Percentiles rank a stretch among this genome's conserved stretches.
Conservation (phyloP, 192 early-diverging fungal species). For the Entomortierella chlamydospora region DNA sequence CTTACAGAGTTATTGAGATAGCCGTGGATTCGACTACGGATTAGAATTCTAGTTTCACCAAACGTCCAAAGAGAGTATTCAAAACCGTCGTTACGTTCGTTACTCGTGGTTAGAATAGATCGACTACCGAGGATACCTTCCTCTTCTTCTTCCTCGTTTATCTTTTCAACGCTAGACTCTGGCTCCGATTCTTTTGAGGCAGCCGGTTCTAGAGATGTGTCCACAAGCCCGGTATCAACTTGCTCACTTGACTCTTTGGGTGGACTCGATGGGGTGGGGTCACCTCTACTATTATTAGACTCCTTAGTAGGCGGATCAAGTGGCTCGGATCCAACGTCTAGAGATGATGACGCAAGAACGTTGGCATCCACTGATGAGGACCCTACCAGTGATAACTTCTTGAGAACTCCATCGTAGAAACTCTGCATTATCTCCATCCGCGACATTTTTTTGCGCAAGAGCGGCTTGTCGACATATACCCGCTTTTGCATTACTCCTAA, state of each 20-base stretch:
- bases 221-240: background rate
- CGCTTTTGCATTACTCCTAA: constrained; percentile 38
- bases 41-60: constrained; percentile 30
- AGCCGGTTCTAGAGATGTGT: background rate
- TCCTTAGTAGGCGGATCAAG: background rate
- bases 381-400: constrained; percentile 23
- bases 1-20: constrained; percentile 38
- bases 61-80: constrained; percentile 51
- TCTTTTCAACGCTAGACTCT: too few relatives aligned
- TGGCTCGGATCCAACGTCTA: background rate
- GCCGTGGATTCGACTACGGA: constrained; percentile 42
- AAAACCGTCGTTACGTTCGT: constrained; percentile 10
- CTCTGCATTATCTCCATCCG: constrained; percentile 35
- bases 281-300: background rate
- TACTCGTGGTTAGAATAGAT: background rate
- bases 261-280: background rate
- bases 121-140: constrained; percentile 22
- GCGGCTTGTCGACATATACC: constrained; percentile 44
- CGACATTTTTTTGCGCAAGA: constrained; percentile 38
- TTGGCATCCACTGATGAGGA: constrained; percentile 17
- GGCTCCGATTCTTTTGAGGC: background rate
- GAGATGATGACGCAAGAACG: background rate
- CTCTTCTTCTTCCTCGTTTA: background rate
- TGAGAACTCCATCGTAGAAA: constrained; percentile 44
- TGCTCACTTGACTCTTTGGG: background rate